Evolutionary conservation across 208 protist species (phyloP).

Genomic region (Trypanosoma platydactyli): DNA sequence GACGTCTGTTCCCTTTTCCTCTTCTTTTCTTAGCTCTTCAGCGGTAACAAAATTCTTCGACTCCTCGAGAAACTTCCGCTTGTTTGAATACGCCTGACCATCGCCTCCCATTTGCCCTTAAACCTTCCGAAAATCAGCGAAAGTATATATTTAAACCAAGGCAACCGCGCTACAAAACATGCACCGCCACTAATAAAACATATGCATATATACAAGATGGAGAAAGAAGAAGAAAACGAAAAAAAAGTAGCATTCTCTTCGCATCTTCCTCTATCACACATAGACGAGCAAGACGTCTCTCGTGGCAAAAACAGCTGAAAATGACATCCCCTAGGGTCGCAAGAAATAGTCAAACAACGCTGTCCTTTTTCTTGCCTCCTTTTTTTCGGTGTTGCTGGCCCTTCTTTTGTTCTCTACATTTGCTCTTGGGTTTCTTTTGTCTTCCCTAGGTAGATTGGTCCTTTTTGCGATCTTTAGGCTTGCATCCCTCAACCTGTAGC

Average conservation of each 20-base stretch:
- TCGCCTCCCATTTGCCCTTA: constrained; percentile 62
- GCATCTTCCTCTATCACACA: background rate
- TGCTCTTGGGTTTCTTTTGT: no score
- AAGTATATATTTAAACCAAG: background rate
- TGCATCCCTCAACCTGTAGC: background rate
- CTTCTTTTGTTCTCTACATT: background rate
- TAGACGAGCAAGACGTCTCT: no score
- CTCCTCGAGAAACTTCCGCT: constrained; percentile 58
- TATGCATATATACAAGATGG: background rate
- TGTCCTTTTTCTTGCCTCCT: background rate
- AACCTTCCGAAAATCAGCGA: background rate
- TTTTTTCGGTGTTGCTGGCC: background rate
- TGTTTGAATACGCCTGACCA: constrained; percentile 80
- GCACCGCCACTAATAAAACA: background rate
- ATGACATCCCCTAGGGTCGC: no score
- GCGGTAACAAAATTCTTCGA: constrained; percentile 44
- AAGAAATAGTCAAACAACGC: no score
- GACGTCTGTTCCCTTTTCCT: constrained; percentile 17
- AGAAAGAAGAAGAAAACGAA: constrained; percentile 1
- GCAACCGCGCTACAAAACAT: background rate
- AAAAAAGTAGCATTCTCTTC: background rate
- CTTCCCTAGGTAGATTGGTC: constrained; percentile 2
- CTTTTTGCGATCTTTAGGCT: background rate
- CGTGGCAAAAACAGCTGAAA: no score
- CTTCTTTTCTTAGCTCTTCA: constrained; percentile 23